A percentile compares a stretch with the other conserved stretches of the same genome.
Evolutionary conservation across 2,329 filamentous ascomycete genomes (phyloP).

Genomic region (Tolypocladium ovalisporum): DNA sequence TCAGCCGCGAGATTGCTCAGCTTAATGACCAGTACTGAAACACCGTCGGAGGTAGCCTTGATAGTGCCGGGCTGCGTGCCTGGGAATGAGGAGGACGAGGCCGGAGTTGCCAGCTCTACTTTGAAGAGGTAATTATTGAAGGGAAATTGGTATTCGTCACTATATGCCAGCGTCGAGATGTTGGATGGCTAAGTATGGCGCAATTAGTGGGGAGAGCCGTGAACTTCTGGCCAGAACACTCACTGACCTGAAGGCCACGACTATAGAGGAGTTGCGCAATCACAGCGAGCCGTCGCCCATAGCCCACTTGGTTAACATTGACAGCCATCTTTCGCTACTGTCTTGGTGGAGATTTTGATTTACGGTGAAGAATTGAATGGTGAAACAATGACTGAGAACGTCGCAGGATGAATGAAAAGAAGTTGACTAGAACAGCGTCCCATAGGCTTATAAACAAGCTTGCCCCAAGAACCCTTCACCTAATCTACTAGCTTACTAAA

Average conservation of each 20-base stretch:
- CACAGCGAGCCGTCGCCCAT: constrained; percentile 4
- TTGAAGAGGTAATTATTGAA: constrained; percentile 16
- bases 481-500: no score
- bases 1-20: constrained; percentile 12
- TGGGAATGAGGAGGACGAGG: constrained; percentile 5
- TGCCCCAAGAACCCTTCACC: no score
- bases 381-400: no score
- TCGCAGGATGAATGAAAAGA: no score
- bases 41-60: constrained; percentile 2
- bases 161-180: constrained; percentile 10
- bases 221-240: background rate
- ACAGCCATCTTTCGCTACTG: background rate
- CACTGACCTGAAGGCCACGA: constrained; percentile 5
- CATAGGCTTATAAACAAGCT: no score
- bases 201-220: background rate
- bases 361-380: no score
- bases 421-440: no score
- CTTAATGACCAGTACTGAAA: constrained; percentile 9
- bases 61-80: constrained; percentile 6
- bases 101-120: constrained; percentile 8
- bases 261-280: constrained; percentile 5
- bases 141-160: constrained; percentile 7
- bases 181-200: background rate
- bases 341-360: no score
- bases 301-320: constrained; percentile 7